phyloP scores from a whole-genome alignment of 1,284 basidiomycete genomes.

The Trametes polyzona region DNA sequence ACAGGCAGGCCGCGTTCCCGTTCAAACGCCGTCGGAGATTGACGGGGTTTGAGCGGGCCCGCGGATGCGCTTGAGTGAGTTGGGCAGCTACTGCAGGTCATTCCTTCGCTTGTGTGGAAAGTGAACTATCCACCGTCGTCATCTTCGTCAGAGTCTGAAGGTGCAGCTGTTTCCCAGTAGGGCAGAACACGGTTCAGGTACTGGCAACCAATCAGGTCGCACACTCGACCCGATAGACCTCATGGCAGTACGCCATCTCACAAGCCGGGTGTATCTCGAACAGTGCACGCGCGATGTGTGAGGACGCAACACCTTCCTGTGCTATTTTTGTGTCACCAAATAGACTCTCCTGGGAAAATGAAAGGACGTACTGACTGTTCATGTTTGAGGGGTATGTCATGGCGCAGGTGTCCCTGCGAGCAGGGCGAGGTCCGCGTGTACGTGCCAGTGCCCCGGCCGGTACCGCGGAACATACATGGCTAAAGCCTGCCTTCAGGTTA shows the following conservation, averaged over 20 bases:
- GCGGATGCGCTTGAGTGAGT: background rate
- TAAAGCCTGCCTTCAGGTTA: too few relatives aligned
- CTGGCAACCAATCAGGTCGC: too few relatives aligned
- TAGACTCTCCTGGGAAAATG: background rate
- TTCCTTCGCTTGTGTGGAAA: background rate
- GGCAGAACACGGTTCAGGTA: too few relatives aligned
- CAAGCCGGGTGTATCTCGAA: too few relatives aligned
- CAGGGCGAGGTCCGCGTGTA: too few relatives aligned
- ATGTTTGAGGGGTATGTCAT: background rate
- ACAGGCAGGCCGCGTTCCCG: background rate
- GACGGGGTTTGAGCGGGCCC: constrained; percentile 8
- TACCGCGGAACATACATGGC: too few relatives aligned
- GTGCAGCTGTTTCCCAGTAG: too few relatives aligned
- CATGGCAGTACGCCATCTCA: background rate
- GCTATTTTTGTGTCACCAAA: background rate
- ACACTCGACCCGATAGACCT: background rate
- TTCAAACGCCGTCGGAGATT: constrained; percentile 6
- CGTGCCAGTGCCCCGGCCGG: too few relatives aligned
- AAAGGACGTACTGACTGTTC: background rate
- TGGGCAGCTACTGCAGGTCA: background rate
- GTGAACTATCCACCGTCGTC: constrained; percentile 1
- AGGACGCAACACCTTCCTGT: background rate
- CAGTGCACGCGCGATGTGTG: background rate
- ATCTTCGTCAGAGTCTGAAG: too few relatives aligned
- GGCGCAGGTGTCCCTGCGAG: background rate